Evolutionary conservation across 169 alveolate species (phyloP).

Genomic region (Babesia gibsoni): DNA sequence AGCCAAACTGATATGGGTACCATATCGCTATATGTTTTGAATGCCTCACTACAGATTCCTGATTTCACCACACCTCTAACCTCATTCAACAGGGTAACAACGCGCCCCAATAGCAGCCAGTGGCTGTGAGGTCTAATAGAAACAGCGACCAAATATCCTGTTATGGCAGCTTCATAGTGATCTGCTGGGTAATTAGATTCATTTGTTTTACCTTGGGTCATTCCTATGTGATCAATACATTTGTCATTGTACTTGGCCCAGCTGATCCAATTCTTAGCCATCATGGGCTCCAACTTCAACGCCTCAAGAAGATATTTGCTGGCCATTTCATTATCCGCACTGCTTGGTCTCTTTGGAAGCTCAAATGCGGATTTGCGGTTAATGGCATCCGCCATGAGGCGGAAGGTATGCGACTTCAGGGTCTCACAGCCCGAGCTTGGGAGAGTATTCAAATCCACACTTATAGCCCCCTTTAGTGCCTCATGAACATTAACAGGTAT

Average conservation of each 20-base stretch:
- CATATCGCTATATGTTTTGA: constrained; percentile 66
- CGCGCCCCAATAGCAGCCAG: constrained; percentile 56
- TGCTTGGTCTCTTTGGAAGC: not conserved
- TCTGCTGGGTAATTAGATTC: constrained; percentile 15
- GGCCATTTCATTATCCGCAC: constrained; percentile 45
- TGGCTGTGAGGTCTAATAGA: constrained; percentile 60
- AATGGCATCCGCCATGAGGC: constrained; percentile 58
- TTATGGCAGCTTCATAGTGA: constrained; percentile 63
- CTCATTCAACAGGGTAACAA: constrained; percentile 42
- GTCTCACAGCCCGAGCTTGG: constrained; percentile 53
- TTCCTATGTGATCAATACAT: constrained; percentile 43
- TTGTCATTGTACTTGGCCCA: constrained; percentile 74
- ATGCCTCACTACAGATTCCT: constrained; percentile 22
- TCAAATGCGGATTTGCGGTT: constrained; percentile 45
- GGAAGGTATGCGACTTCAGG: constrained; percentile 45
- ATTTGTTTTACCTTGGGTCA: constrained; percentile 11
- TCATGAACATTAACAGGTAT: constrained; percentile 45
- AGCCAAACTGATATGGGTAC: constrained; percentile 72
- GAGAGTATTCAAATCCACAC: constrained; percentile 36
- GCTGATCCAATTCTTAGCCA: constrained; percentile 70
- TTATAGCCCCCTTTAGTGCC: constrained; percentile 45
- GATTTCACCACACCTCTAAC: not conserved
- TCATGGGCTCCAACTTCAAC: constrained; percentile 67
- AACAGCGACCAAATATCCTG: constrained; percentile 71
- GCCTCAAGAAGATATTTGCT: constrained; percentile 62